Conservation (phyloP, 75 land plant genomes). For the Picea sitchensis region DNA sequence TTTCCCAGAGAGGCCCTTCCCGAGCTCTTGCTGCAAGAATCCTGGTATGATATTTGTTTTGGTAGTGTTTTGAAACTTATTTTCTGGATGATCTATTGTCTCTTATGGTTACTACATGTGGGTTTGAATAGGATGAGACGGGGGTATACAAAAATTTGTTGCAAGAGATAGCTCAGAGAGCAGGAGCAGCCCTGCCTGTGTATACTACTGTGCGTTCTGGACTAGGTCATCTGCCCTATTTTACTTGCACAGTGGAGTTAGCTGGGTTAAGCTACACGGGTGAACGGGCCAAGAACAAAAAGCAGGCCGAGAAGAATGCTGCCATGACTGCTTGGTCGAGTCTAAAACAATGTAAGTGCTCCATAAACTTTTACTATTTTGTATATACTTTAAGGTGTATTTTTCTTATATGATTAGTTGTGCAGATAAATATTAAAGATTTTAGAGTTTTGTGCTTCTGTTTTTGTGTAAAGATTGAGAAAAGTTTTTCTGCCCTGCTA, state of each 20-base stretch:
- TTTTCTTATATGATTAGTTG: not conserved
- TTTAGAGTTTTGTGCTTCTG: not conserved
- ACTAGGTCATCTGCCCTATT: conserved; percentile 83
- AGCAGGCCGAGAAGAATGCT: conserved; percentile 95
- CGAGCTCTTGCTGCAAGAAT: conserved; percentile 77
- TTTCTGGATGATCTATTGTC: not conserved
- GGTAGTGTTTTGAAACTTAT: not conserved
- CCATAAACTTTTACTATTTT: not conserved
- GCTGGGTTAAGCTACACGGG: conserved; percentile 77
- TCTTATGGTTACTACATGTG: not conserved
- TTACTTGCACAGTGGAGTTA: conserved; percentile 85
- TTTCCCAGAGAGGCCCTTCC: conserved; percentile 58
- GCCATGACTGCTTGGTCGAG: conserved; percentile 88
- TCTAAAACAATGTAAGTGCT: conserved; percentile 69
- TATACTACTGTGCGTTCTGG: conserved; percentile 75
- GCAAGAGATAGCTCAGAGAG: conserved; percentile 95
- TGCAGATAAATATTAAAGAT: not conserved
- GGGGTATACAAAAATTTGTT: conserved; percentile 90
- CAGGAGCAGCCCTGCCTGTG: conserved; percentile 81
- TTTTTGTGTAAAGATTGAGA: not conserved
- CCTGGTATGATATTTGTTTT: conserved; percentile 34
- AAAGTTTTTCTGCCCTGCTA: not conserved
- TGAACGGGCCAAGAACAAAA: conserved; percentile 91
- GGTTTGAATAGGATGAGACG: conserved; percentile 59
- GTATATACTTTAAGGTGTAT: no score